These are phyloP conservation scores for Pontederia crassipes DNA, from an alignment of 176 grass and related monocot species.

Conservation along the genomic window DNA sequence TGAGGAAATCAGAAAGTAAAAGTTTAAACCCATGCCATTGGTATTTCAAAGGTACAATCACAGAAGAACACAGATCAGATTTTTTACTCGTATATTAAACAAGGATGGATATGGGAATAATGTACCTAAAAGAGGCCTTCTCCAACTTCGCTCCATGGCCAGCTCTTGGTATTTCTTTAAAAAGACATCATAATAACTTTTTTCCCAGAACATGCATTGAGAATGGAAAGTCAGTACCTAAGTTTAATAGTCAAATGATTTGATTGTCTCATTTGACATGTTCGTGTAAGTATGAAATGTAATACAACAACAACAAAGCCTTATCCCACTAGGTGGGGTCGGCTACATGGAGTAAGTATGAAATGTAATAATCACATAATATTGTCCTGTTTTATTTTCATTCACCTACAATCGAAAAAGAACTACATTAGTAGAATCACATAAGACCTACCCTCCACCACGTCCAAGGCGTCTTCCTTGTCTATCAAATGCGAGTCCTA, in stretches of 20 bases:
- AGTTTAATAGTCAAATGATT: neutral
- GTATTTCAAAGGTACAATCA: neutral
- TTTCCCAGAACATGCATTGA: neutral
- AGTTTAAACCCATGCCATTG: neutral
- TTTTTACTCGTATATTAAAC: no score
- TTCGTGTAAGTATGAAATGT: no score
- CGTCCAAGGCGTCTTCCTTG: constrained; percentile 76
- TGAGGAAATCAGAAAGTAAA: neutral
- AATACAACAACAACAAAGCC: no score
- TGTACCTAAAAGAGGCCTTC: constrained; percentile 73
- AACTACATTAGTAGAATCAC: neutral
- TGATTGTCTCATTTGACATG: neutral
- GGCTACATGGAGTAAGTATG: no score
- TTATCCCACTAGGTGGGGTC: no score
- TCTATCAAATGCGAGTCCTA: constrained; percentile 89
- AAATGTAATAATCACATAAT: neutral
- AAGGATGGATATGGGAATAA: neutral
- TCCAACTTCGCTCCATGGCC: constrained; percentile 65
- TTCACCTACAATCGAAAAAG: neutral
- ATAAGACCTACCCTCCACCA: constrained; percentile 66
- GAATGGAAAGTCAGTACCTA: neutral
- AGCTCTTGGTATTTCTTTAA: constrained; percentile 75
- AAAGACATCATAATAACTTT: constrained; percentile 90
- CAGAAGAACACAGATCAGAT: neutral
- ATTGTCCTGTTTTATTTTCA: neutral